Percentiles rank a stretch among this genome's conserved stretches.
Evolutionary conservation across 495 filamentous ascomycete species (phyloP).

Genomic region (Podospora conica): DNA sequence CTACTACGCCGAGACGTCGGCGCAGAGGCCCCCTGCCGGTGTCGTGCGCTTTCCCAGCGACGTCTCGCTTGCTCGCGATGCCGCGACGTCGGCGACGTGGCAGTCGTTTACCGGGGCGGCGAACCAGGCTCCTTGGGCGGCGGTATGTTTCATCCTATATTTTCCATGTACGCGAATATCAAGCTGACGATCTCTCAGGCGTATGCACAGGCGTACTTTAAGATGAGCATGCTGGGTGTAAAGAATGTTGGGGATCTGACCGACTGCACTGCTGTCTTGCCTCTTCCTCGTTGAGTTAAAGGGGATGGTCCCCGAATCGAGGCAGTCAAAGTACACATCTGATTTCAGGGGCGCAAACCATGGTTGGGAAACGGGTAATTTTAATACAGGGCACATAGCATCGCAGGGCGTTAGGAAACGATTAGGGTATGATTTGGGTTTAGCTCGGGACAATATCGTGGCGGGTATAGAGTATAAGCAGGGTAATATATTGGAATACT

Average conservation of each 20-base stretch:
- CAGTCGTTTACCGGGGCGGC: not conserved
- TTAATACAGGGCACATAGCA: not conserved
- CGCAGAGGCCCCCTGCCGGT: not conserved
- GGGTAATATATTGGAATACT: too few relatives aligned
- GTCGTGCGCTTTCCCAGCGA: conserved; percentile 4
- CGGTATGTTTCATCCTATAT: not conserved
- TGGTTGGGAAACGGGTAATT: not conserved
- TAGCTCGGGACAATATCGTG: too few relatives aligned
- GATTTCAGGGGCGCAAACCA: not conserved
- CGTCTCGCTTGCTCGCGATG: not conserved
- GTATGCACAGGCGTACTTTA: not conserved
- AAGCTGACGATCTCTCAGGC: not conserved
- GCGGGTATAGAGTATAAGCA: too few relatives aligned
- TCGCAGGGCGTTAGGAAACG: not conserved
- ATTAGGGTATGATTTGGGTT: not conserved
- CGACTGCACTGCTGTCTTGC: conserved; percentile 1
- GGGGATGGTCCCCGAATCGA: too few relatives aligned
- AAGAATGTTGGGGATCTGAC: conserved; percentile 1
- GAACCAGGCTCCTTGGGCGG: not conserved
- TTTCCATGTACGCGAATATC: not conserved
- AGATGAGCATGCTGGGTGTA: conserved; percentile 4
- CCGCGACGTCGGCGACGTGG: not conserved
- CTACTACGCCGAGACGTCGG: conserved; percentile 2
- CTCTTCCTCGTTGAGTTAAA: not conserved
- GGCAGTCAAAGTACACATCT: too few relatives aligned